A percentile compares a stretch with the other conserved stretches of the same genome.
phyloP scores from a whole-genome alignment of 2,329 filamentous ascomycete species.

The Penicillium frequentans region DNA sequence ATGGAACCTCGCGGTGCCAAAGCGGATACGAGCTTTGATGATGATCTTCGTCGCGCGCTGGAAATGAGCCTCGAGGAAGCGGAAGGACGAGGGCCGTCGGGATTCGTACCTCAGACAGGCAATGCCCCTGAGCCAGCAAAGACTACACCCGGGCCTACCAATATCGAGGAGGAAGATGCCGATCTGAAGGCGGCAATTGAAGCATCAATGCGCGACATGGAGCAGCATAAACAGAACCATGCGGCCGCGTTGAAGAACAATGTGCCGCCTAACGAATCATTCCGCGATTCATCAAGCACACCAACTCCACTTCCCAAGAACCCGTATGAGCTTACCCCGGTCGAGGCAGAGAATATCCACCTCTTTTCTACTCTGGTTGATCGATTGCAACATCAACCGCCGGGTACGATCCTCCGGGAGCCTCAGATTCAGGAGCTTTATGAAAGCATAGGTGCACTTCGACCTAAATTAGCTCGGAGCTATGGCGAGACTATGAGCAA shows the following conservation, averaged over 20 bases:
- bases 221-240: conserved; percentile 93
- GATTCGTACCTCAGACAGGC: conserved; percentile 68
- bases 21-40: conserved; percentile 88
- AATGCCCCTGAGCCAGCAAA: conserved; percentile 38
- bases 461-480: conserved; percentile 90
- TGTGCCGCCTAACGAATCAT: conserved; percentile 55
- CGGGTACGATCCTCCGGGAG: conserved; percentile 92
- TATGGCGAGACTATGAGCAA: conserved; percentile 99
- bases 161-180: conserved; percentile 76
- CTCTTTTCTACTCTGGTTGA: conserved; percentile 93
- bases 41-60: conserved; percentile 87
- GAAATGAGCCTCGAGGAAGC: conserved; percentile 98
- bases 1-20: conserved; percentile 92
- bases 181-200: conserved; percentile 94
- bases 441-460: conserved; percentile 89
- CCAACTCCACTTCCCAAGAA: conserved; percentile 69
- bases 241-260: conserved; percentile 81
- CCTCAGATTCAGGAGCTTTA: conserved; percentile 98
- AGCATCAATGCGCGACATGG: conserved; percentile 93
- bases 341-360: conserved; percentile 97
- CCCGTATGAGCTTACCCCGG: conserved; percentile 88
- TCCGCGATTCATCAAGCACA: conserved; percentile 50
- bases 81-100: conserved; percentile 67
- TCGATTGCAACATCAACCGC: conserved; percentile 88
- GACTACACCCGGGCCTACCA: conserved; percentile 42